Percentiles rank a stretch among this genome's conserved stretches.
Conservation (phyloP, 352 stramenopile species). For the Phytophthora citricola region DNA sequence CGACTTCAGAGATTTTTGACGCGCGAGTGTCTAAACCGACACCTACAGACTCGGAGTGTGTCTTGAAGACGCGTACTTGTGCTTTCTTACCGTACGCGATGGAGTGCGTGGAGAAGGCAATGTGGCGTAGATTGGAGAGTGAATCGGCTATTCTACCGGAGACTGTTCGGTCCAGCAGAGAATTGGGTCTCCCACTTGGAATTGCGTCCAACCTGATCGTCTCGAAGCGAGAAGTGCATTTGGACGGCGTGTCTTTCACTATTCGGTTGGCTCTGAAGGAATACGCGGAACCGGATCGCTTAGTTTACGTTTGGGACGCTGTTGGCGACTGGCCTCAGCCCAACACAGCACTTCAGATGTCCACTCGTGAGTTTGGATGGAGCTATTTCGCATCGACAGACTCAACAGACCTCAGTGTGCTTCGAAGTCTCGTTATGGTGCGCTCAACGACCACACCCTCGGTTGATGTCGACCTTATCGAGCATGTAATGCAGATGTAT, state of each 20-base stretch:
- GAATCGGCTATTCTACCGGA: conserved; percentile 24
- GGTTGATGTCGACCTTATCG: conserved; percentile 9
- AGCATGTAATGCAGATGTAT: conserved; percentile 30
- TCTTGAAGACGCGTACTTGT: conserved; percentile 22
- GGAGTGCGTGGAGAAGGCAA: conserved; percentile 17
- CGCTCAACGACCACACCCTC: conserved; percentile 4
- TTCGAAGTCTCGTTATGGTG: conserved; percentile 23
- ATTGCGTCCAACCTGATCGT: conserved; percentile 25
- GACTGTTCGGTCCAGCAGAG: conserved; percentile 9
- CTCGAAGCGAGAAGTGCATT: conserved; percentile 21
- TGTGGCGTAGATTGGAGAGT: conserved; percentile 23
- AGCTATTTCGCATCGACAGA: conserved; percentile 4
- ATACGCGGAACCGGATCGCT: conserved; percentile 18
- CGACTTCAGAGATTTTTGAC: conserved; percentile 29
- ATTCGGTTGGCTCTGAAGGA: conserved; percentile 27
- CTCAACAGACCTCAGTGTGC: conserved; percentile 5
- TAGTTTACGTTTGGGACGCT: conserved; percentile 31
- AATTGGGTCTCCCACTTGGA: conserved; percentile 20
- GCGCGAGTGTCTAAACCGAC: conserved; percentile 7
- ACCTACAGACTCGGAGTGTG: neutral
- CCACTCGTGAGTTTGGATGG: conserved; percentile 27
- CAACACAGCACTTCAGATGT: conserved; percentile 1
- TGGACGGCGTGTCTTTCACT: conserved; percentile 15
- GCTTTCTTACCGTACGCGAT: conserved; percentile 23
- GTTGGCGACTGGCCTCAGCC: conserved; percentile 20